Base-by-base conservation (phyloP, 2,329 filamentous ascomycete genomes). In the Xylaria sp. region DNA sequence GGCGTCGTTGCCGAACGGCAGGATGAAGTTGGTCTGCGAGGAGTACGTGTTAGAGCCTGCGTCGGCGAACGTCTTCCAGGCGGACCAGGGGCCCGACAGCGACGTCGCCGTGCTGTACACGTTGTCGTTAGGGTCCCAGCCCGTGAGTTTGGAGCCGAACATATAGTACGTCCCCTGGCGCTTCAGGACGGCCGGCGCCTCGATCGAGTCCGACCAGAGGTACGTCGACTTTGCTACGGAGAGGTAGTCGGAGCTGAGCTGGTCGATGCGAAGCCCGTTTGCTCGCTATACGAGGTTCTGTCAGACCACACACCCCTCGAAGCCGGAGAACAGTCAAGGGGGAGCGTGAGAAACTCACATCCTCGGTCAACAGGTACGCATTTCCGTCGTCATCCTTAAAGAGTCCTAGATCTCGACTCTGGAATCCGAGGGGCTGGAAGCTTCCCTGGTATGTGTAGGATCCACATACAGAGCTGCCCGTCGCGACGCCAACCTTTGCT, bases 121-220 rank as follows among this genome's bases (percentile, higher is more conserved):
- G 72, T 91, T 91, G 74, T 91, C 89, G 69, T 90, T 90, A 10
- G 88, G 79, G 64, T 85, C 80, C 86, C 86, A 88, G 2, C 85
- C 85, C 0, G 83, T 86, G 13, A 87, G 74, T 49, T 84, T 80
- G 0, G 86, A 88, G 1, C 85, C 88, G 73, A 92, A 90, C 79
- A 91, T 86, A 77, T 86, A 91, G 76, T 90, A 92, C 0, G 83
- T 82, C 0, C 82, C 85, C 15, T 84, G 81, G 7, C 83, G 82
- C 76, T 91, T 91, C 62, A 89, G 75, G 39, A 92, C 80, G 0
- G 89, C 89, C 0, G 90, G 89, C 0, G 89, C 81, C 73, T 92
- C 90, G 61, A 87, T 85, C 54, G 83, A 81, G 53, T 87, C 81
- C 2, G 69, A 55, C 82, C 86, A 90, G 1, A 83, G 77, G 64